Base-by-base conservation (phyloP, 164 flowering plant genomes). In the Nymphaea colorata region DNA sequence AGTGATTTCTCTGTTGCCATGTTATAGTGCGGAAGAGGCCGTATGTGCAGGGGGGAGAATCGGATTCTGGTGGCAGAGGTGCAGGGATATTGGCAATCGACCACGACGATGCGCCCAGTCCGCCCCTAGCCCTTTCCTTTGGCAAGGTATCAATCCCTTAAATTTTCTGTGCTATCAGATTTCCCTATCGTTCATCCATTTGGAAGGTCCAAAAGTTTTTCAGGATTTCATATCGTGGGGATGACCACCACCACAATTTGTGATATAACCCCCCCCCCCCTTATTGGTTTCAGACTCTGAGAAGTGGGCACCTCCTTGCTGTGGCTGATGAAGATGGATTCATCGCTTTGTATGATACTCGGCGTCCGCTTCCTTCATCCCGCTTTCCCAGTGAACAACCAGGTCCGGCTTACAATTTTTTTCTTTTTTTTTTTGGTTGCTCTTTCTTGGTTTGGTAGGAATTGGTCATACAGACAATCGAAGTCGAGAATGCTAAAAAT, bases 241-340 rank as follows among this genome's bases (percentile, higher is more conserved):
- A 44, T 14, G 11, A 41, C 25, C 66, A 41, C 4, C 41, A 17
- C 8, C 7, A 10, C 62, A 53, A 65, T 61, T 11, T 47, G 41
- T 59, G 3, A 42, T 44, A 4, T 47, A 2, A 16, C n/a, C n/a
- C n/a, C n/a, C n/a, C 16, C 16, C 41, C 5, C 5, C 16, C 5
- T 17, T 11, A 14, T 44, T 16, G 15, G 43, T 44, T 72, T 78
- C 80, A 89, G 96, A 79, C 78, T 2, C 70, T 59, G 44, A 82
- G 71, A 65, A 80, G 76, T 76, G 74, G 82, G 16, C 89, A 89
- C 75, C 73, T 88, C 36, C 78, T 94, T 5, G 95, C 98, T 3
- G 84, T 90, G 17, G 75, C 99, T 0, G 97, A 90, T 44, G 97
- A 94, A 78, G 87, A 77, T 72, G 99, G 99, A 17, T 90, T 78